These are phyloP conservation scores for Nigrograna mackinnonii DNA, from an alignment of 2,329 filamentous ascomycete genomes.

Conservation along the genomic window DNA sequence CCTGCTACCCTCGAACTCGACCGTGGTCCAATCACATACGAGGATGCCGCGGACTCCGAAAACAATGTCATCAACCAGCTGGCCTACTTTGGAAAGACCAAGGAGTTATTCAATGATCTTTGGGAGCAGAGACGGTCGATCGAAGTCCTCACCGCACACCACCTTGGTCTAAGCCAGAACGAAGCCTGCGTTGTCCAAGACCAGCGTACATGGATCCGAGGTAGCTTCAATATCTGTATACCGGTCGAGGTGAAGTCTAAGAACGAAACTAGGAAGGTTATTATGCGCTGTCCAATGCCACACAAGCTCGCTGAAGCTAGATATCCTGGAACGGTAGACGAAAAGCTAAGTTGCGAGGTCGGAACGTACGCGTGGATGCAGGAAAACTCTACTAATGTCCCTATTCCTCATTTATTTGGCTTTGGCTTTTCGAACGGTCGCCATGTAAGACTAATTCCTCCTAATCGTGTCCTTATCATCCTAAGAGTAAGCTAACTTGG, in stretches of 20 bases:
- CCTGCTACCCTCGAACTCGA: neutral
- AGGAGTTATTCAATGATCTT: neutral
- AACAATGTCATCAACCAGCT: neutral
- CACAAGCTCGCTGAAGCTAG: slow-evolving; percentile 11
- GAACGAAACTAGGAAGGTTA: neutral
- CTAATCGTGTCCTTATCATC: no score
- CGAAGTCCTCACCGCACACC: neutral
- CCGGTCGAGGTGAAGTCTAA: neutral
- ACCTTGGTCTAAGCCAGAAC: neutral
- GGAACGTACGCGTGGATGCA: slow-evolving; percentile 39
- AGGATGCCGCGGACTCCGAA: neutral
- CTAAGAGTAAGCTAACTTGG: no score
- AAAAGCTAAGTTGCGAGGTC: slow-evolving; percentile 39
- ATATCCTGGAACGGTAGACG: slow-evolving; percentile 31
- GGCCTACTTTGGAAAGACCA: neutral
- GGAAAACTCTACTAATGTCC: slow-evolving; percentile 29
- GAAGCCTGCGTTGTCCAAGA: neutral
- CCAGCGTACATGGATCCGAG: neutral
- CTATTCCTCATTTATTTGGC: slow-evolving; percentile 26
- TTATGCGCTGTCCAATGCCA: neutral
- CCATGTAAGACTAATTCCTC: slow-evolving; percentile 6
- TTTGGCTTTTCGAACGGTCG: slow-evolving; percentile 29
- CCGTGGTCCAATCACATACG: neutral
- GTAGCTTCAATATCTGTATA: neutral
- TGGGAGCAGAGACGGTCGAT: neutral